Percentiles rank a stretch among this genome's conserved stretches.
Evolutionary conservation across 805 yeast genomes (phyloP).

Genomic region (Wickerhamomyces tratensis): DNA sequence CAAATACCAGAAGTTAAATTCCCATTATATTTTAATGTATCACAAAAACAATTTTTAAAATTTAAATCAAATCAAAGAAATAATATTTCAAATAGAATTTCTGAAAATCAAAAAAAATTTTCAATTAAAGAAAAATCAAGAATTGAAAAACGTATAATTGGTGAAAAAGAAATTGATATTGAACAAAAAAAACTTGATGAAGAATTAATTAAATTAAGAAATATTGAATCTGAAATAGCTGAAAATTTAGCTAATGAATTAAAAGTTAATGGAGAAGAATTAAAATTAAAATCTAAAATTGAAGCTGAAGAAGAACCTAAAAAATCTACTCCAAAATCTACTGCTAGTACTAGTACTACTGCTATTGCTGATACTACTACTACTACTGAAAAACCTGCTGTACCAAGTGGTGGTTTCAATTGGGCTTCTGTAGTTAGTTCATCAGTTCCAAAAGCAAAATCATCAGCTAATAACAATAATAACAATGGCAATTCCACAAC

Average conservation of each 20-base stretch:
- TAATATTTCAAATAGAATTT: background rate
- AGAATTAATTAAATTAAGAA: background rate
- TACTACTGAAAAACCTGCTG: conserved; percentile 1
- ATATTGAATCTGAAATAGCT: background rate
- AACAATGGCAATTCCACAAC: too few relatives aligned
- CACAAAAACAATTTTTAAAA: conserved; percentile 1
- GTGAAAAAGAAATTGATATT: background rate
- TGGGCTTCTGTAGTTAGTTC: conserved; percentile 16
- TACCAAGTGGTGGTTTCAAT: background rate
- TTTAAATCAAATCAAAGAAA: background rate
- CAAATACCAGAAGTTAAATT: background rate
- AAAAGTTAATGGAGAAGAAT: too few relatives aligned
- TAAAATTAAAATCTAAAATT: conserved; percentile 1
- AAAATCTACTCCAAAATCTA: background rate
- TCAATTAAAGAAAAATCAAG: too few relatives aligned
- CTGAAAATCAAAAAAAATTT: background rate
- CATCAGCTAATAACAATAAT: too few relatives aligned
- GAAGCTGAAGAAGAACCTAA: conserved; percentile 1
- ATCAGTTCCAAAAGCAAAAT: conserved; percentile 14
- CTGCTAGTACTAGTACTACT: conserved; percentile 6
- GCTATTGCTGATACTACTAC: too few relatives aligned
- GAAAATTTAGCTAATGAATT: too few relatives aligned
- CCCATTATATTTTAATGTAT: conserved; percentile 7
- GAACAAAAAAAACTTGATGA: background rate
- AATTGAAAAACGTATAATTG: too few relatives aligned